Evolutionary conservation across 2,329 filamentous ascomycete species (phyloP), one percentile per base, ranked within the genome.

Genomic region (Penicillium sp.): DNA sequence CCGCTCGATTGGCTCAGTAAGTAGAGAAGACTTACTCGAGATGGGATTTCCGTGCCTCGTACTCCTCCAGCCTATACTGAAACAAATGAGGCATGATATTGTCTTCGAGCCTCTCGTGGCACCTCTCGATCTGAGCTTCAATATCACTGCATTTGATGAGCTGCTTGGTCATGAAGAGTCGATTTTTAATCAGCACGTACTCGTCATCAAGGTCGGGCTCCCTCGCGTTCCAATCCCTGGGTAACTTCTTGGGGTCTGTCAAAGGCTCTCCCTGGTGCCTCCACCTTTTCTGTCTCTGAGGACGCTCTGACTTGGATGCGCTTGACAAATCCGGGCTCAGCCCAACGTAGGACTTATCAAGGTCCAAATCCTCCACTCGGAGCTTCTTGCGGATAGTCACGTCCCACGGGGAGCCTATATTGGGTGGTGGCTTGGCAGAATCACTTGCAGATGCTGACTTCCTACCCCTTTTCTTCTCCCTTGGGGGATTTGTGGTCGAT

Each of bases 191-290:
- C n/a, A n/a, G n/a, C n/a, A n/a, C n/a, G n/a, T 13, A 38, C 36
- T 7, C 13, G 10, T 27, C 10, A 7, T 32, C 29, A 7, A 38
- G 15, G 18, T 38, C 36, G 10, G 36, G 36, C 19, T 38, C 36
- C 11, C 21, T 15, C 9, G 17, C 15, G 9, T 23, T 23, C 36
- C 36, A 38, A 16, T 30, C 27, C 27, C 23, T 23, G 6, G 18
- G 19, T 4, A 38, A 28, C n/a, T 32, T 31, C 3, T 7, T 14
- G 20, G 16, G 11, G 18, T 38, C 36, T 16, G 28, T 32, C 17
- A 38, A 13, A 11, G 36, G 36, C 27, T 25, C n/a, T 19, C 29
- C 29, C 2, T 32, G 6, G 16, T 32, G 29, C 29, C 19, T 17
- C 29, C 29, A 32, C 3, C 29, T n/a, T 17, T n/a, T n/a, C n/a